These are phyloP conservation scores for Cystoderma amianthinum DNA, from an alignment of 768 basidiomycete genomes.

Conservation along the genomic window DNA sequence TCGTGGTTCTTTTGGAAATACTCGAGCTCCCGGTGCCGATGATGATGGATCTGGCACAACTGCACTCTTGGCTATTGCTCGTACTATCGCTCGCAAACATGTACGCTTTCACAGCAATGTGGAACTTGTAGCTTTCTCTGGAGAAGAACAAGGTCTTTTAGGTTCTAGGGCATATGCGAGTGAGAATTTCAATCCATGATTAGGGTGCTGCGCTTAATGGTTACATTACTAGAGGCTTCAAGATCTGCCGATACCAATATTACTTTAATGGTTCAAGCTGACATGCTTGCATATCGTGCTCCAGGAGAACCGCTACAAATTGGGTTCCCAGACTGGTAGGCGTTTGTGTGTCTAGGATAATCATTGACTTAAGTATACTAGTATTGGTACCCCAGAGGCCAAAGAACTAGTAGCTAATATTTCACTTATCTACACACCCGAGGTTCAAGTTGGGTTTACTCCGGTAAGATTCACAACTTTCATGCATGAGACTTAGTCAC, in stretches of 20 bases:
- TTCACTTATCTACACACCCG: slow-evolving; percentile 75
- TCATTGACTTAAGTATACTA: slow-evolving; percentile 15
- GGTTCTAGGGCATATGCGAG: slow-evolving; percentile 79
- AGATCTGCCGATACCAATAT: slow-evolving; percentile 54
- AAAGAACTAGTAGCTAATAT: slow-evolving; percentile 70
- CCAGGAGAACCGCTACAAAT: slow-evolving; percentile 78
- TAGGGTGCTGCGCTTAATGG: not conserved
- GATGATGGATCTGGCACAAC: slow-evolving; percentile 55
- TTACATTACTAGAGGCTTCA: slow-evolving; percentile 42
- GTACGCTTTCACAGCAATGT: slow-evolving; percentile 73
- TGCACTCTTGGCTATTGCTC: slow-evolving; percentile 76
- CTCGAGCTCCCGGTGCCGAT: slow-evolving; percentile 51
- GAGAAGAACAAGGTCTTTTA: slow-evolving; percentile 85
- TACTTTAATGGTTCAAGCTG: slow-evolving; percentile 83
- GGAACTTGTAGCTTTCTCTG: slow-evolving; percentile 78
- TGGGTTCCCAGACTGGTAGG: slow-evolving; percentile 67
- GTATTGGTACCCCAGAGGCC: slow-evolving; percentile 76
- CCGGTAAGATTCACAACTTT: slow-evolving; percentile 31
- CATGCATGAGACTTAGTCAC: not conserved
- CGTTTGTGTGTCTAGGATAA: too few relatives aligned
- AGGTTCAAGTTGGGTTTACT: slow-evolving; percentile 64
- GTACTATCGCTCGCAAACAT: slow-evolving; percentile 57
- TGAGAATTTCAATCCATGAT: slow-evolving; percentile 25
- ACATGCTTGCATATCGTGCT: slow-evolving; percentile 85
- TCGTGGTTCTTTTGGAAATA: slow-evolving; percentile 79